Percentiles rank a stretch among this genome's conserved stretches.
Conservation (phyloP, 306 rosid genomes). For the Trifolium repens region DNA sequence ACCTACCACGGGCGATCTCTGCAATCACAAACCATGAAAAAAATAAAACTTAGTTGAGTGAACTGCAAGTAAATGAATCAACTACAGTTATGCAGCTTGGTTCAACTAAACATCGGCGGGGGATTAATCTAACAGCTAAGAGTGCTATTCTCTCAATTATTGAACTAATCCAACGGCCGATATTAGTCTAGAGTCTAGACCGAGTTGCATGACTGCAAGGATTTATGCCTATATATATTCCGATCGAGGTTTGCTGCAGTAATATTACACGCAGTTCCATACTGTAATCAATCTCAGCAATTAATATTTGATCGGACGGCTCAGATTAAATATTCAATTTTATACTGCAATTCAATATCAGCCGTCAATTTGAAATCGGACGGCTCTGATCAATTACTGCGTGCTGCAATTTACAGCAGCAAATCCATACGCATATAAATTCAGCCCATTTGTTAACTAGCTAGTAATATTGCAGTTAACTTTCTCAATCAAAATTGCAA, state of each 20-base stretch:
- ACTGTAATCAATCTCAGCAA: too few species aligned
- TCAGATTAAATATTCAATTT: too few species aligned
- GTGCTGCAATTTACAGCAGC: too few species aligned
- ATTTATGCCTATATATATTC: background rate
- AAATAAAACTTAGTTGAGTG: constrained; percentile 21
- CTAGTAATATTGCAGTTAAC: background rate
- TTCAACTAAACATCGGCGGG: background rate
- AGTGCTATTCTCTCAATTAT: background rate
- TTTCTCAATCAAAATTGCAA: constrained; percentile 15
- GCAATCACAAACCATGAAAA: constrained; percentile 48
- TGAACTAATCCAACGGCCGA: background rate
- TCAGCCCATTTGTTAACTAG: constrained; percentile 5
- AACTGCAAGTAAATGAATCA: background rate
- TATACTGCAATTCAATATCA: too few species aligned
- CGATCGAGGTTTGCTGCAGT: too few species aligned
- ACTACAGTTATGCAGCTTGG: background rate
- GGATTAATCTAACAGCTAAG: background rate
- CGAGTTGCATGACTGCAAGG: background rate
- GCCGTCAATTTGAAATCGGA: too few species aligned
- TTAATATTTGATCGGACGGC: too few species aligned
- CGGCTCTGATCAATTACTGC: too few species aligned
- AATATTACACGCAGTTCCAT: too few species aligned
- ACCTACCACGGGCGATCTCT: constrained; percentile 84
- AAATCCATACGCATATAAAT: background rate
- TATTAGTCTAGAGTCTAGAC: background rate